These are phyloP conservation scores for Penstemon eatonii DNA, from an alignment of 257 asterid species.

Conservation along the genomic window DNA sequence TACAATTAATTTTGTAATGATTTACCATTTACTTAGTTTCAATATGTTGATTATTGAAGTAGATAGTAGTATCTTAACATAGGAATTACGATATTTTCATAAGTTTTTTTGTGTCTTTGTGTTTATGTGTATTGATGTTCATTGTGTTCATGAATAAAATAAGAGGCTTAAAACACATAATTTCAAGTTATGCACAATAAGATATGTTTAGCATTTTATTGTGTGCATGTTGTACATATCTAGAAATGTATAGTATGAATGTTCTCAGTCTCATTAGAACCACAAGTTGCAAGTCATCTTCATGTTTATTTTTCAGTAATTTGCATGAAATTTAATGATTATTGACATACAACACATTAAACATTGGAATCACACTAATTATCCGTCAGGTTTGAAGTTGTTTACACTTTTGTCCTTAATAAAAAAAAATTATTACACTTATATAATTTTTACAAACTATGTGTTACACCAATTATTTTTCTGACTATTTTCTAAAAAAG, in stretches of 20 bases:
- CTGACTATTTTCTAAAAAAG: too few species aligned
- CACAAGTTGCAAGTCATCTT: conserved; percentile 57
- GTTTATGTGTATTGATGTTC: too few species aligned
- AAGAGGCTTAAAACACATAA: not conserved
- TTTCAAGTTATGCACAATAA: not conserved
- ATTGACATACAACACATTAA: not conserved
- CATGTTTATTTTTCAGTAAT: conserved; percentile 33
- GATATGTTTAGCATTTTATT: not conserved
- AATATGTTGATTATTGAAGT: not conserved
- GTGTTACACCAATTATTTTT: too few species aligned
- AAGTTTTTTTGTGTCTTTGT: not conserved
- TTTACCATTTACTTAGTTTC: not conserved
- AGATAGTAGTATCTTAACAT: too few species aligned
- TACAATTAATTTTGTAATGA: not conserved
- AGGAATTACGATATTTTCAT: not conserved
- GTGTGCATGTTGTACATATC: not conserved
- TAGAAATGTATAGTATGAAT: not conserved
- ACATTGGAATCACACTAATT: too few species aligned
- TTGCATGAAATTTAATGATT: not conserved
- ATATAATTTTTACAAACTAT: too few species aligned
- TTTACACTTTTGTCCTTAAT: too few species aligned
- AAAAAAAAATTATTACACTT: too few species aligned
- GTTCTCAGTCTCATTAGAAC: conserved; percentile 43
- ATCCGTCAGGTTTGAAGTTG: too few species aligned
- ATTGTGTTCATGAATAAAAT: too few species aligned